These are phyloP conservation scores for Dissophora globulifera DNA, from an alignment of 192 early-diverging fungal species.

Conservation along the genomic window DNA sequence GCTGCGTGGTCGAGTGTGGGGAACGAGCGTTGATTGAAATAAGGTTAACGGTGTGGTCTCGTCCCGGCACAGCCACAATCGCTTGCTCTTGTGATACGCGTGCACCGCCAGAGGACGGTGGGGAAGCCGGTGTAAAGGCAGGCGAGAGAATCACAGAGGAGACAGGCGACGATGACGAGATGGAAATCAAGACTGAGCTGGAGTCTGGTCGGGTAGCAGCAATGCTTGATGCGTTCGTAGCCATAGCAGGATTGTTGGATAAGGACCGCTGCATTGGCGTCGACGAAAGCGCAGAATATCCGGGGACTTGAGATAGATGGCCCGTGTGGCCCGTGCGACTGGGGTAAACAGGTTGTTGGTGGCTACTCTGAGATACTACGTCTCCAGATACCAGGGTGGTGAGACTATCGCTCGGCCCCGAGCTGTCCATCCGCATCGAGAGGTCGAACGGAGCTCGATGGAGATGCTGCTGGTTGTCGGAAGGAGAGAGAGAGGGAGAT, in stretches of 20 bases:
- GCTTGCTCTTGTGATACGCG: background rate
- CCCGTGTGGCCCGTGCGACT: too few relatives aligned
- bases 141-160: background rate
- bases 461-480: background rate
- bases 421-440: slow-evolving; percentile 11
- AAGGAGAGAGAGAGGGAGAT: background rate
- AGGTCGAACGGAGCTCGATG: background rate
- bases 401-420: slow-evolving; percentile 4
- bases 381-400: background rate
- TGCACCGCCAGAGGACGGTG: background rate
- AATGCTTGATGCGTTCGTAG: slow-evolving; percentile 10
- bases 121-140: background rate
- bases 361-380: background rate
- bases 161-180: slow-evolving; percentile 3
- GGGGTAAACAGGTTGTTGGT: background rate
- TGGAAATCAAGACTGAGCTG: slow-evolving; percentile 20
- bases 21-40: too few relatives aligned
- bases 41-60: background rate
- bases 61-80: too few relatives aligned
- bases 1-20: too few relatives aligned
- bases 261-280: slow-evolving; percentile 47
- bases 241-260: slow-evolving; percentile 26
- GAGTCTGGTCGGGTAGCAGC: slow-evolving; percentile 16
- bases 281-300: background rate
- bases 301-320: too few relatives aligned